Evolutionary conservation across 371 early-diverging fungal species (phyloP).

Genomic region (Phascolomyces articulosus): DNA sequence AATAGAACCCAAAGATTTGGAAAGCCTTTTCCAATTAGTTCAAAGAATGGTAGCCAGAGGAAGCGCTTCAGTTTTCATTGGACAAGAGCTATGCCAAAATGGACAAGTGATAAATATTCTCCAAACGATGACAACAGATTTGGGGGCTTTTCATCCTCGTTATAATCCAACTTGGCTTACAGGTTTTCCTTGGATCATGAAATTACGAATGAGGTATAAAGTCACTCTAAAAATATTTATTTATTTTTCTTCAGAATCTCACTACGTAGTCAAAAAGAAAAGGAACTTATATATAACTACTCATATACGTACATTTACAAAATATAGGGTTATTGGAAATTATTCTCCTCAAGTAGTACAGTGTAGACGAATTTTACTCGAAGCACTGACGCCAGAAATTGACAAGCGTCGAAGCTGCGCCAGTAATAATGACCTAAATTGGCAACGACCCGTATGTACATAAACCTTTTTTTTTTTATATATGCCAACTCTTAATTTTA

Average conservation of each 20-base stretch:
- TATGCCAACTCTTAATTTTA: background rate
- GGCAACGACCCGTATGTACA: background rate
- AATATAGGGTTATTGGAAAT: background rate
- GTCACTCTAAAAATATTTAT: too few relatives aligned
- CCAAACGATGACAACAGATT: conserved; percentile 22
- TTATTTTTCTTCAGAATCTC: too few relatives aligned
- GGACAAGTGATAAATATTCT: conserved; percentile 17
- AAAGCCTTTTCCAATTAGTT: conserved; percentile 15
- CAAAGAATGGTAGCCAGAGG: conserved; percentile 20
- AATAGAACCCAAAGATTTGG: conserved; percentile 7
- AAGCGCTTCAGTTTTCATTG: conserved; percentile 23
- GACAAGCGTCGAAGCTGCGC: background rate
- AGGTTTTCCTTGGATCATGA: conserved; percentile 8
- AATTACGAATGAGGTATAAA: conserved; percentile 16
- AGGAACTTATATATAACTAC: background rate
- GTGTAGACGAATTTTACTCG: background rate
- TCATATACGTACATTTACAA: background rate
- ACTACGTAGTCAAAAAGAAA: too few relatives aligned
- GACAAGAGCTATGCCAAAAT: conserved; percentile 18
- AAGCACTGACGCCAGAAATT: background rate
- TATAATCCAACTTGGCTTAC: background rate
- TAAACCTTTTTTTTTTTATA: background rate
- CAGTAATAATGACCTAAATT: background rate
- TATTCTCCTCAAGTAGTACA: background rate
- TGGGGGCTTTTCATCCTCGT: background rate